Evolutionary conservation across 108 stramenopile genomes (phyloP).

Genomic region (Aurantiochytrium sp.): DNA sequence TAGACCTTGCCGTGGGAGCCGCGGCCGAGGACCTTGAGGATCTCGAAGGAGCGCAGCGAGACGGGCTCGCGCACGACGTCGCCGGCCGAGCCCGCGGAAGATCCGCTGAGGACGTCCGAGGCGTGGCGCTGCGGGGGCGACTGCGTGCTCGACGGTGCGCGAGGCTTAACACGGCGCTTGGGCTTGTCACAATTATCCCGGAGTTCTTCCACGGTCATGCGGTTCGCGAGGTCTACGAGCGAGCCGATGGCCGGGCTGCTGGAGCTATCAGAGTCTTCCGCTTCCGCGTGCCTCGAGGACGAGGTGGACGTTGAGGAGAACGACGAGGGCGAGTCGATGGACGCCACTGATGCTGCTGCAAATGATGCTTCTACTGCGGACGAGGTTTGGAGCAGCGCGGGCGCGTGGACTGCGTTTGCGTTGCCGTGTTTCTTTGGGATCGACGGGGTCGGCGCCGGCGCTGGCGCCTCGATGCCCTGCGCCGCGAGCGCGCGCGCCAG

Average conservation of each 20-base stretch:
- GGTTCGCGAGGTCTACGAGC: background rate
- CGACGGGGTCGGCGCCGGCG: background rate
- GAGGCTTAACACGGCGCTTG: background rate
- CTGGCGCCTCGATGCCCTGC: background rate
- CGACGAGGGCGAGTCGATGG: too few relatives aligned
- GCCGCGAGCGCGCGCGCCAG: background rate
- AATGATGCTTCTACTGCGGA: background rate
- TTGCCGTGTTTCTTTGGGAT: background rate
- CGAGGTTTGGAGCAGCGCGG: background rate
- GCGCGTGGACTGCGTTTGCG: background rate
- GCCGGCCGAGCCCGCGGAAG: background rate
- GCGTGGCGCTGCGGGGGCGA: background rate
- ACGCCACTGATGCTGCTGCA: background rate
- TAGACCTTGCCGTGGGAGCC: conserved; percentile 59
- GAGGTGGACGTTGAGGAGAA: too few relatives aligned
- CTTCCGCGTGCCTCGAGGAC: too few relatives aligned
- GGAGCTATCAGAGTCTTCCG: background rate
- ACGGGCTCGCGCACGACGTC: background rate
- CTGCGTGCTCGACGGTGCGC: background rate
- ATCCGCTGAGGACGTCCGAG: background rate
- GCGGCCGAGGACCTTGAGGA: conserved; percentile 46
- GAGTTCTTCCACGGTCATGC: background rate
- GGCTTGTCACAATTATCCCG: background rate
- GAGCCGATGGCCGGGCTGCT: background rate
- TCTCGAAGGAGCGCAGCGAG: conserved; percentile 34